These are phyloP conservation scores for Nicotiana obtusifolia DNA, from an alignment of 257 asterid species.

Conservation along the genomic window DNA sequence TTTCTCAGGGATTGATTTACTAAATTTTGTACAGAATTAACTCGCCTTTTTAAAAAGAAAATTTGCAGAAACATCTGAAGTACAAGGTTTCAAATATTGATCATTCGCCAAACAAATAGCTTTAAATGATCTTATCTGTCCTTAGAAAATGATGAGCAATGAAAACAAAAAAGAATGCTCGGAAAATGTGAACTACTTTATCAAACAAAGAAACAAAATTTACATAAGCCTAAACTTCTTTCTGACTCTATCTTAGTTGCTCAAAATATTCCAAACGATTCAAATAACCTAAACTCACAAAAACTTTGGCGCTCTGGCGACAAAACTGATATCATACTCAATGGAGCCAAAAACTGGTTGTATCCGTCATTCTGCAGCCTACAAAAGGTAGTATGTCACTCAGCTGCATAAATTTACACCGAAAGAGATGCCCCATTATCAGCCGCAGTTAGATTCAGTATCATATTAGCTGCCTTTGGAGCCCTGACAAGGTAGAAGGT, in stretches of 20 bases:
- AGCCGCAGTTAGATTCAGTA: slow-evolving; percentile 67
- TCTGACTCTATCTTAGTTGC: not conserved
- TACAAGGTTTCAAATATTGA: too few species aligned
- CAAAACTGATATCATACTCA: not conserved
- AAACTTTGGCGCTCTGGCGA: not conserved
- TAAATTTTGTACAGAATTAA: too few species aligned
- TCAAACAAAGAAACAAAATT: not conserved
- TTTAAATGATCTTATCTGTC: too few species aligned
- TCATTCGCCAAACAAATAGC: too few species aligned
- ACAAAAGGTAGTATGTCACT: not conserved
- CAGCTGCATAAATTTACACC: slow-evolving; percentile 19
- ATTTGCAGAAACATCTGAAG: too few species aligned
- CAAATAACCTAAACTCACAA: not conserved
- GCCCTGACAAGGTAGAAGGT: slow-evolving; percentile 49
- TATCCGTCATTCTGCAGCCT: not conserved
- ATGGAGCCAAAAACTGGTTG: not conserved
- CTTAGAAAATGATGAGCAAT: not conserved
- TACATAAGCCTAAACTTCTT: not conserved
- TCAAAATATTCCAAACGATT: not conserved
- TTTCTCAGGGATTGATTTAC: too few species aligned
- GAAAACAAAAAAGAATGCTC: not conserved
- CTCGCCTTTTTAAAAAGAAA: too few species aligned
- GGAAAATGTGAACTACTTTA: not conserved
- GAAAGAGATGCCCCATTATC: slow-evolving; percentile 94
- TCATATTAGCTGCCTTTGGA: slow-evolving; percentile 88